Conservation (phyloP, 1,284 basidiomycete species). For the Tylopilus sp. region DNA sequence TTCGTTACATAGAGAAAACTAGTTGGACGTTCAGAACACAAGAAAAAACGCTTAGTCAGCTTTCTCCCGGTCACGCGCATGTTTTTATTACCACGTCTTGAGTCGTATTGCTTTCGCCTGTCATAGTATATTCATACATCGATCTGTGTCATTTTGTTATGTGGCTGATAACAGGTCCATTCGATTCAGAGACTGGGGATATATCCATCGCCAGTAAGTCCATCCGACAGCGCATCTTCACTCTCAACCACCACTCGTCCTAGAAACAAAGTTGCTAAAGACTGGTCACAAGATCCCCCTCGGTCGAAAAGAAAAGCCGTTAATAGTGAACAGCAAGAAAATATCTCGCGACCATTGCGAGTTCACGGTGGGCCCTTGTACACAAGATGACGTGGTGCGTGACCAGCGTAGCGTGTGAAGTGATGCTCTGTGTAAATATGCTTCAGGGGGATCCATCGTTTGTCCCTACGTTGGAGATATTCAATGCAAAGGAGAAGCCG, state of each 20-base stretch:
- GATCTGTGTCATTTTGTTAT: no score
- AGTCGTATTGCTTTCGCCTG: no score
- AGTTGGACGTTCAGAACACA: no score
- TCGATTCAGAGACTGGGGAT: conserved; percentile 24
- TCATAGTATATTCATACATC: no score
- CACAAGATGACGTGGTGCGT: conserved; percentile 52
- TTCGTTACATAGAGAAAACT: background rate
- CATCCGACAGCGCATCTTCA: background rate
- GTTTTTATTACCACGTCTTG: background rate
- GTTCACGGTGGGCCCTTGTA: conserved; percentile 49
- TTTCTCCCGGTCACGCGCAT: conserved; percentile 9
- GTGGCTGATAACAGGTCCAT: conserved; percentile 32
- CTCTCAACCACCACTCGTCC: background rate
- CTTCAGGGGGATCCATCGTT: conserved; percentile 39
- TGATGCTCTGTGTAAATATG: background rate
- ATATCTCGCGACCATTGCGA: conserved; percentile 57
- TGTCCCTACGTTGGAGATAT: conserved; percentile 42
- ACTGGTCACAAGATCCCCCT: conserved; percentile 48
- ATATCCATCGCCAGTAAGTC: conserved; percentile 21
- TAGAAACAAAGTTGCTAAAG: conserved; percentile 63
- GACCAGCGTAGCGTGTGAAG: background rate
- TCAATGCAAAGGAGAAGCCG: conserved; percentile 45
- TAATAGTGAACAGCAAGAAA: conserved; percentile 55
- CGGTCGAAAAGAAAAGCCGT: conserved; percentile 51
- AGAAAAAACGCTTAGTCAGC: background rate